phyloP scores from a whole-genome alignment of 768 basidiomycete genomes.

The Coprinellus aureogranulatus region DNA sequence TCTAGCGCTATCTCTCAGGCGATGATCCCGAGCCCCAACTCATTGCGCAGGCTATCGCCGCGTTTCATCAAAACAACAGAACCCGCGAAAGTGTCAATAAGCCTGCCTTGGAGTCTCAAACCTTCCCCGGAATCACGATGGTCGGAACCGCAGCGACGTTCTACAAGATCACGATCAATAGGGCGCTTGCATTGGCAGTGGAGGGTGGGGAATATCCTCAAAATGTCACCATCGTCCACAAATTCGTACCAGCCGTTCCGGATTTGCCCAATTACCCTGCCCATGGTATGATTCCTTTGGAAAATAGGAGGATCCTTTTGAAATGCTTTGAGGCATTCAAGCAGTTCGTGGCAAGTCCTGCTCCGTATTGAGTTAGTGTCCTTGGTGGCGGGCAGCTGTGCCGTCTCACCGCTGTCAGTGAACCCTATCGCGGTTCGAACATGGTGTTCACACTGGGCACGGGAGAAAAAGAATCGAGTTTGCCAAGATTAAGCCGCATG shows the following conservation, averaged over 20 bases:
- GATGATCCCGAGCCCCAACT: constrained; percentile 20
- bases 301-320: constrained; percentile 20
- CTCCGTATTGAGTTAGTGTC: neutral
- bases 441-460: too few relatives aligned
- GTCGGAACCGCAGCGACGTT: constrained; percentile 12
- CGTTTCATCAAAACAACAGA: constrained; percentile 26
- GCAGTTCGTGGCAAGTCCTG: neutral
- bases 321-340: constrained; percentile 25
- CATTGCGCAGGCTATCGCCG: constrained; percentile 31
- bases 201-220: constrained; percentile 13
- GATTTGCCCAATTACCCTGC: constrained; percentile 6
- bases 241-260: constrained; percentile 16
- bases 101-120: neutral
- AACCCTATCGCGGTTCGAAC: too few relatives aligned
- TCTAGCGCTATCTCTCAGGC: neutral
- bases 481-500: too few relatives aligned
- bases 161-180: constrained; percentile 18
- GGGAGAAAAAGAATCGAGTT: too few relatives aligned
- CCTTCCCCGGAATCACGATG: constrained; percentile 15
- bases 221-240: constrained; percentile 15
- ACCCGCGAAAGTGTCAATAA: neutral
- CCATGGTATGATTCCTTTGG: constrained; percentile 24
- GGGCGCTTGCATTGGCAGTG: constrained; percentile 14
- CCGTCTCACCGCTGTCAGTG: too few relatives aligned
- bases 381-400: too few relatives aligned